Evolutionary conservation across 2,329 filamentous ascomycete species (phyloP).

Genomic region (Talaromyces pinophilus): DNA sequence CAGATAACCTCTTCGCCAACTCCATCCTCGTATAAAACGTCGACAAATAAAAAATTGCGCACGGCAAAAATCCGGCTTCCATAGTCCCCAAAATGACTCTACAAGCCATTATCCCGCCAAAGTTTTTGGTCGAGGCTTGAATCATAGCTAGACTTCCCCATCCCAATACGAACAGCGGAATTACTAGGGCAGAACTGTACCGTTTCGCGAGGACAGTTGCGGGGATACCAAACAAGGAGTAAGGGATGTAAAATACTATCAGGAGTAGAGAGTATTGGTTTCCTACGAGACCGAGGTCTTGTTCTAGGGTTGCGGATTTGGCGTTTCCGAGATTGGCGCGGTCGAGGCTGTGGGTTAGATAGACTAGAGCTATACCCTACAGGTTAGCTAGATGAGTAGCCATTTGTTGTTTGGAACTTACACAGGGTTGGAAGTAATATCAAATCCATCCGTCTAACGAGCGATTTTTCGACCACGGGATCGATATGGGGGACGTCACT

Average conservation of each 20-base stretch:
- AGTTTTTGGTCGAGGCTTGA: slow-evolving; percentile 51
- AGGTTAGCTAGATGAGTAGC: background rate
- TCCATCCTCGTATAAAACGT: slow-evolving; percentile 13
- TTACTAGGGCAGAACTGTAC: slow-evolving; percentile 10
- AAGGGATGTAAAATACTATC: slow-evolving; percentile 25
- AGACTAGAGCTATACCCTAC: slow-evolving; percentile 7
- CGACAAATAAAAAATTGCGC: slow-evolving; percentile 8
- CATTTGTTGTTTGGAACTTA: background rate
- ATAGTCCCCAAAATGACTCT: slow-evolving; percentile 76
- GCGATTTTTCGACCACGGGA: background rate
- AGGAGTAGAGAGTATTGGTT: slow-evolving; percentile 25
- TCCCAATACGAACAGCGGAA: slow-evolving; percentile 9
- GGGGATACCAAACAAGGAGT: slow-evolving; percentile 24
- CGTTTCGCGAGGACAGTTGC: slow-evolving; percentile 19
- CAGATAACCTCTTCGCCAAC: slow-evolving; percentile 10
- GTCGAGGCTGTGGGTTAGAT: slow-evolving; percentile 21
- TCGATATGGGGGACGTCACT: background rate
- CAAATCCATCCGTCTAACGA: slow-evolving; percentile 11
- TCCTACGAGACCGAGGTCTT: slow-evolving; percentile 23
- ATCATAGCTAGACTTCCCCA: slow-evolving; percentile 16
- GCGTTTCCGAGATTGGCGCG: slow-evolving; percentile 23
- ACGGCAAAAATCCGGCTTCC: slow-evolving; percentile 59
- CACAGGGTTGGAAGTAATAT: slow-evolving; percentile 12
- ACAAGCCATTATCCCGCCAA: slow-evolving; percentile 69
- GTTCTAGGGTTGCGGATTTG: slow-evolving; percentile 23